Evolutionary conservation across 2,329 filamentous ascomycete genomes (phyloP), one percentile per base, ranked within the genome.

Genomic region (Xylaria sp.): DNA sequence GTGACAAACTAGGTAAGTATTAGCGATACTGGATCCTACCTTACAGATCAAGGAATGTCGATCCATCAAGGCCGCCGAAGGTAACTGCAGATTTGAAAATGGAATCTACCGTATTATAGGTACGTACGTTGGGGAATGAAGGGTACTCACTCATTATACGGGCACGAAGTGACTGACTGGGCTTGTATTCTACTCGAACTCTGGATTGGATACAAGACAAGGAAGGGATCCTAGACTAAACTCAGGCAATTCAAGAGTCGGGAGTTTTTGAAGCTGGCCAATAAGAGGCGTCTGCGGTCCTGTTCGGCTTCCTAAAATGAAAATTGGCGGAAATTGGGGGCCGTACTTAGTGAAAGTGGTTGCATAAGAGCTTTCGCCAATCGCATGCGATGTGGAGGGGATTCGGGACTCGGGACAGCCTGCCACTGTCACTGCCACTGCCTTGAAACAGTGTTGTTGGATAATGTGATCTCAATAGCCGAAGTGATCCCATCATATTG

Each of bases 321-420:
- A 43, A 58, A 53, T 25, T n/a, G 54, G 43, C 46, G n/a, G n/a
- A n/a, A 49, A 49, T 27, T 33, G 46, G 33, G 29, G 29, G 15
- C 40, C 47, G 19, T 29, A 49, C 19, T 47, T 48, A 52, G 55
- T 44, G 46, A 37, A 60, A 60, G 55, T 60, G 56, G 51, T 60
- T 60, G 60, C 60, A 63, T 55, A 15, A 31, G 49, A 51, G 31
- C 41, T 35, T 53, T 48, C 41, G 47, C 43, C 47, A 49, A 51
- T 48, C 40, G 43, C 38, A 27, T 52, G 52, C 44, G 17, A 48
- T 37, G n/a, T n/a, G 46, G 23, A 44, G 40, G 21, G 43, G 19
- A 52, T 41, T 7, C 23, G 27, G 52, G 40, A 44, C 25, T 55
- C 37, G 31, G 27, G 43, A 52, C 40, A 13, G 49, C 33, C 29